Evolutionary conservation across 169 alveolate genomes (phyloP), one percentile per base, ranked within the genome.

Genomic region (Amoebophrya sp.): DNA sequence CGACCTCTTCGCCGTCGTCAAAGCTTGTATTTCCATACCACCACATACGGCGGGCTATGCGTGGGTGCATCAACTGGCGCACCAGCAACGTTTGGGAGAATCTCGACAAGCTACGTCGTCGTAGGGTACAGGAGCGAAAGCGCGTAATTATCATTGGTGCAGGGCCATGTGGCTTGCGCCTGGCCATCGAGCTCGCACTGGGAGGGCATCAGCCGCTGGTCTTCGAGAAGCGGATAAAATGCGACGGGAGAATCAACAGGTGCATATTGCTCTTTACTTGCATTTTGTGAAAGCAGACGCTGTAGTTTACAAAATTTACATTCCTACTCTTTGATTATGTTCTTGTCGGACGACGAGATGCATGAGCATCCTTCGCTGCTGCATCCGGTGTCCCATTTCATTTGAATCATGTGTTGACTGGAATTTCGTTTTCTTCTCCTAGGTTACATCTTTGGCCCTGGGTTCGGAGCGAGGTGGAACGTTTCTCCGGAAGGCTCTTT

Each of bases 141-240:
- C 18, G 33, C 18, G 83, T 65, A 6, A 36, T 65, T 29, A 65
- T 65, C 33, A 36, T 65, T 6, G 83, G 83, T 10, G 83, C 83
- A 36, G 83, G 83, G 26, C 83, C 83, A 6, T 65, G 83, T 36
- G 83, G 83, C 10, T 36, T 65, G 83, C 83, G 83, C 38, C 83
- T 65, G 83, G 83, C 83, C 10, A 65, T 65, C 26, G 83, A 65
- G 26, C n/a, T 65, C 3, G 36, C n/a, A 0, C 26, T 65, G 36
- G 83, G 83, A 29, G 83, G 83, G n/a, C 83, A 65, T 26, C 36
- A 65, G n/a, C 38, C n/a, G 33, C 33, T 65, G 3, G 83, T 65
- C 2, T 6, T 65, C 33, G 83, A 65, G n/a, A 65, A 65, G 26
- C 83, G 83, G 2, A 65, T 6, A 6, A 29, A 26, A 10, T 65